phyloP scores from a whole-genome alignment of 106 monocot species.

The Dendrobium nobile region DNA sequence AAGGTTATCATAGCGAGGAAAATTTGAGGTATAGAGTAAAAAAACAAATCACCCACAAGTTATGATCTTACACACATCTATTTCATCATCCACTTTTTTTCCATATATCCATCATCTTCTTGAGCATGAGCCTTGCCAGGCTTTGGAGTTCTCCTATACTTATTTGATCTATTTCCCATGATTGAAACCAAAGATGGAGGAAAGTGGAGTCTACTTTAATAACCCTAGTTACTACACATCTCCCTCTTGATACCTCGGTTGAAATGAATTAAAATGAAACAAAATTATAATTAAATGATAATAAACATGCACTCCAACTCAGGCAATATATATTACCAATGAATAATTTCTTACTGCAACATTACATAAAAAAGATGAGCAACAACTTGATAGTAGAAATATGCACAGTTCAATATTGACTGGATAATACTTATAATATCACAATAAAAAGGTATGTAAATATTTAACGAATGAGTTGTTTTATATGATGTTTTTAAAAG shows the following conservation, averaged over 20 bases:
- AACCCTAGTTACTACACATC: background rate
- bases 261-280: background rate
- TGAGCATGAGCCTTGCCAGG: background rate
- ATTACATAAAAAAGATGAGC: background rate
- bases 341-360: background rate
- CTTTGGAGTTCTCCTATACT: background rate
- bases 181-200: background rate
- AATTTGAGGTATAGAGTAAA: too few relatives aligned
- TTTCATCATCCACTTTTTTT: constrained; percentile 2
- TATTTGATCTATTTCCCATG: constrained; percentile 6
- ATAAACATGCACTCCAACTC: background rate
- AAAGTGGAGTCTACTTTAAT: background rate
- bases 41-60: background rate
- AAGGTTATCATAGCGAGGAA: background rate
- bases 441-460: background rate
- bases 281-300: background rate
- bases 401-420: background rate
- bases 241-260: background rate
- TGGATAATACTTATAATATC: background rate
- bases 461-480: background rate
- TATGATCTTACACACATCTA: background rate
- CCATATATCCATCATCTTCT: background rate
- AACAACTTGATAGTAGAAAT: background rate
- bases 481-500: too few relatives aligned
- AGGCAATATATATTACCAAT: background rate